Conservation (phyloP, 305 asterid species). For the Fraxinus nigra region DNA sequence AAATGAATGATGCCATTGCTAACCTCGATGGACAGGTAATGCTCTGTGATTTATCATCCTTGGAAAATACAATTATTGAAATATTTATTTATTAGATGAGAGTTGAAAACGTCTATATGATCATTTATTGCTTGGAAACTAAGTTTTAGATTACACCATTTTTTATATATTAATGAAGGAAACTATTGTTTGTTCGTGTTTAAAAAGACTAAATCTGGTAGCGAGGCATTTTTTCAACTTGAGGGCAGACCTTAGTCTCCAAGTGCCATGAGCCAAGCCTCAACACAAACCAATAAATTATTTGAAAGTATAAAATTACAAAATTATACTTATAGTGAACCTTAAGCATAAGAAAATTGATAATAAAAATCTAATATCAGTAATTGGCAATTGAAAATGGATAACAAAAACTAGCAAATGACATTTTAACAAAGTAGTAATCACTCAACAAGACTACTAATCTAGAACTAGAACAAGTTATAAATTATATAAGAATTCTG, state of each 20-base stretch:
- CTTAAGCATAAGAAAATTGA: background rate
- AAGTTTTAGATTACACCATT: background rate
- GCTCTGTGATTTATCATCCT: background rate
- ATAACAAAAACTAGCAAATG: background rate
- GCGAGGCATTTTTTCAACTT: background rate
- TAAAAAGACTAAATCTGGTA: background rate
- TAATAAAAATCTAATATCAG: background rate
- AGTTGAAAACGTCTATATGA: background rate
- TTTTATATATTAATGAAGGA: background rate
- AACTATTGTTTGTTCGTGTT: background rate
- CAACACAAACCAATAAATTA: background rate
- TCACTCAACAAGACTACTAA: background rate
- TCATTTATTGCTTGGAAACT: background rate
- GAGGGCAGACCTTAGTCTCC: background rate
- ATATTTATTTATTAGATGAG: background rate
- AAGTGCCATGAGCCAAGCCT: background rate
- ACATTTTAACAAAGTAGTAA: background rate
- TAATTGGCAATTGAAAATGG: background rate
- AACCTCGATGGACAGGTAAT: conserved; percentile 88
- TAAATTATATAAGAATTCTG: background rate
- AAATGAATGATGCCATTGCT: conserved; percentile 80
- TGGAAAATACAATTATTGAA: background rate
- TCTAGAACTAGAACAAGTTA: background rate
- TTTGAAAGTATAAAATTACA: background rate
- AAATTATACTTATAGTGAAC: background rate